Base-by-base conservation (phyloP, 2,329 filamentous ascomycete species). In the Penicillium oxalicum region DNA sequence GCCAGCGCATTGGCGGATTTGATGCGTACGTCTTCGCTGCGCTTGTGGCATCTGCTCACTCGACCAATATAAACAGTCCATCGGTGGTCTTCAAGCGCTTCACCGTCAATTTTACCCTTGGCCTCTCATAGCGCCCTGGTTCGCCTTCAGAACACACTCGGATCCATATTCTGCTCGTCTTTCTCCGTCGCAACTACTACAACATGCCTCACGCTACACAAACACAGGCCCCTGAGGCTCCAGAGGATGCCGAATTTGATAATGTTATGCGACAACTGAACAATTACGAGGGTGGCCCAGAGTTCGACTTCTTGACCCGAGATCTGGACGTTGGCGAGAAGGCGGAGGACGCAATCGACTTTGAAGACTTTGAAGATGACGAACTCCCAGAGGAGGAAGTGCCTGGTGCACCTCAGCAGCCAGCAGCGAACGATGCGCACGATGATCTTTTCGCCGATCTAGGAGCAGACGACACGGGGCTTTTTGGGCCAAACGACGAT, bases 321-420 rank as follows among this genome's bases (percentile, higher is more conserved):
- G 70, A 71, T 9, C 49, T 73, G 26, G 69, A 73, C 26, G 64
- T 68, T 8, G 78, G 77, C 18, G 86, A 89, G 67, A 98, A 98
- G 70, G 91, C 90, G 47, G 90, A 90, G 51, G 88, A 97, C 70
- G 93, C 93, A 36, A 74, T 93, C 53, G 93, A 98, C 64, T 98
- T 79, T 60, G 89, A 88, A 64, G 88, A 95, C 63, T 91, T 97
- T 53, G 86, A 86, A 56, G 91, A 97, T 65, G 90, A 94, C 64
- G 91, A 96, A 54, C 77, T 95, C 6, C 86, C 89, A 9, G 88
- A 93, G 35, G 75, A 76, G 57, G 70, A 72, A 49, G 50, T 43
- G 11, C 55, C 58, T 8, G 43, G 59, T 35, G 38, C 41, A 13
- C 25, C 50, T 24, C 34, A 49, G 12, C 46, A 40, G n/a, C 54